phyloP scores from a whole-genome alignment of 331 rosid species.

The Spiraea crenata region DNA sequence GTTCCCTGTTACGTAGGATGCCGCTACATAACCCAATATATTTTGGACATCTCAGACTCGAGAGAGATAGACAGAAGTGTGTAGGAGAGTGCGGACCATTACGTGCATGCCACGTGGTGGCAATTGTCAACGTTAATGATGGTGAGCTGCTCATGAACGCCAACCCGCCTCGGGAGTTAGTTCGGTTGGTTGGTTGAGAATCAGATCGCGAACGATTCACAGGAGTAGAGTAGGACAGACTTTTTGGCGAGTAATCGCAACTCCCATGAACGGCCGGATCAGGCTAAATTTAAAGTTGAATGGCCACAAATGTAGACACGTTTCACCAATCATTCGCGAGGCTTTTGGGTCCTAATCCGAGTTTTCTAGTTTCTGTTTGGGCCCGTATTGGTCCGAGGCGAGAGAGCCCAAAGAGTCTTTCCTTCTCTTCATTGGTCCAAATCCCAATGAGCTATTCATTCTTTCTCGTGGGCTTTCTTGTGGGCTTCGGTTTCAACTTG shows the following conservation, averaged over 20 bases:
- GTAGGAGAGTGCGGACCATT: conserved; percentile 3
- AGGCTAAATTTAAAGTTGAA: not conserved
- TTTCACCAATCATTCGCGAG: conserved; percentile 1
- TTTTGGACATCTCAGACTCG: not conserved
- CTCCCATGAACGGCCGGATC: not conserved
- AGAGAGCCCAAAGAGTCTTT: not conserved
- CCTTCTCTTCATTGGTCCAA: too few relatives aligned
- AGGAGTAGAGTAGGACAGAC: not conserved
- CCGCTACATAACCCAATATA: not conserved
- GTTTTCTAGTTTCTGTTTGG: not conserved
- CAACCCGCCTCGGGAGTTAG: not conserved
- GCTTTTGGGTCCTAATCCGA: not conserved
- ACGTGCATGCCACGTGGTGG: not conserved
- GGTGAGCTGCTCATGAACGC: not conserved
- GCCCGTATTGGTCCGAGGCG: not conserved
- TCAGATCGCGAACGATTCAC: not conserved
- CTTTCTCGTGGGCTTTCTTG: too few relatives aligned
- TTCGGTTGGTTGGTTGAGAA: not conserved
- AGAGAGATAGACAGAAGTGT: too few relatives aligned
- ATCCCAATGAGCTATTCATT: too few relatives aligned
- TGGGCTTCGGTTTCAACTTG: too few relatives aligned
- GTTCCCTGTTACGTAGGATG: not conserved
- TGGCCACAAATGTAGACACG: conserved; percentile 22
- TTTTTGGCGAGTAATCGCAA: not conserved
- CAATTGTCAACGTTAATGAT: not conserved